Evolutionary conservation across 495 filamentous ascomycete species (phyloP).

Genomic region (Penicillium angulare): DNA sequence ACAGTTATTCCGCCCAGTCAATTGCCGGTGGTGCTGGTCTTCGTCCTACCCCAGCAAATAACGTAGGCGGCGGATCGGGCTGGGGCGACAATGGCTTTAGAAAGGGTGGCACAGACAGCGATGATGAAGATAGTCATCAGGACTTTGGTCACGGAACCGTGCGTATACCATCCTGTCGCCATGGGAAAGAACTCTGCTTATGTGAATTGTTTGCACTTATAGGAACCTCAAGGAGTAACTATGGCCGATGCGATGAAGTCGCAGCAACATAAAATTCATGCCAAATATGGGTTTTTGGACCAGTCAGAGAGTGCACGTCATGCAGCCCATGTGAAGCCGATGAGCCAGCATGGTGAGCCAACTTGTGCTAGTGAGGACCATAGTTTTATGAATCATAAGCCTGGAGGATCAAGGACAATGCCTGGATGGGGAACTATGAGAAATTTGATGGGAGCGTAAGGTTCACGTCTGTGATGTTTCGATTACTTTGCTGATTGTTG

Average conservation of each 20-base stretch:
- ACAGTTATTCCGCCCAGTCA: slow-evolving; percentile 15
- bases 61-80: slow-evolving; percentile 17
- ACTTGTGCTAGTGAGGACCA: slow-evolving; percentile 37
- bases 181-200: no score
- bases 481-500: not conserved
- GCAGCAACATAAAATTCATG: slow-evolving; percentile 32
- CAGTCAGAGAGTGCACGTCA: slow-evolving; percentile 21
- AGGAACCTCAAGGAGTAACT: slow-evolving; percentile 26
- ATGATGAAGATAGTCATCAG: slow-evolving; percentile 2
- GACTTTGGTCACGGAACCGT: slow-evolving; percentile 31
- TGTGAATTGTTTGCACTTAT: no score
- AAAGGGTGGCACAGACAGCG: slow-evolving; percentile 15
- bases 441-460: slow-evolving; percentile 23
- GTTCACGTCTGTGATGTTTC: not conserved
- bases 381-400: slow-evolving; percentile 33
- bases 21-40: slow-evolving; percentile 29
- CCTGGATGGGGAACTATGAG: slow-evolving; percentile 35
- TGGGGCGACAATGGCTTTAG: slow-evolving; percentile 20
- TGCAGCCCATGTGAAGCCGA: slow-evolving; percentile 1
- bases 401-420: slow-evolving; percentile 32
- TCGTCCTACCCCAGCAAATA: slow-evolving; percentile 35
- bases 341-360: slow-evolving; percentile 9
- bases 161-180: no score
- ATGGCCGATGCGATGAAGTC: slow-evolving; percentile 31
- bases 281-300: slow-evolving; percentile 20